Base-by-base conservation (phyloP, 495 filamentous ascomycete species). In the Talaromyces proteolyticus region DNA sequence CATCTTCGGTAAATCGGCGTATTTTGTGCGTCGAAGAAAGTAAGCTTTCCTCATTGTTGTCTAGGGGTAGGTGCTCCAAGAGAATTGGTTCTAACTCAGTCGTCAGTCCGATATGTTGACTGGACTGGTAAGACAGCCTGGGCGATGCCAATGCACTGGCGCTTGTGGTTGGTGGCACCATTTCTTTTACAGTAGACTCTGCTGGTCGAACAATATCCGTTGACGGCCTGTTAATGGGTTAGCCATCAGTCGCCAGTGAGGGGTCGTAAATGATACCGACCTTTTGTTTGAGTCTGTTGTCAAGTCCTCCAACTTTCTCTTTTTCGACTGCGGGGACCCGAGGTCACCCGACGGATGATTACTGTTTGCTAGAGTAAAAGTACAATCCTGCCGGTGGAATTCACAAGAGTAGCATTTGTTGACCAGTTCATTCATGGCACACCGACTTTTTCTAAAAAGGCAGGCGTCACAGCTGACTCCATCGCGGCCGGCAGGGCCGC, bases 401-500 rank as follows among this genome's bases (percentile, higher is more conserved):
- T 70, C 71, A 48, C 76, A 79, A 44, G 76, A 77, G 34, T 75
- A 74, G 50, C 76, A 79, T 43, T 73, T 73, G 47, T 73, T 73
- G 52, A 70, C 68, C 56, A 69, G 64, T 49, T 76, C 72, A 61
- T 90, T 87, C 69, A 95, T 87, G 49, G 94, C 89, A 71, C 93
- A 98, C 58, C 90, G 85, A 58, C 84, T 89, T 66, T 91, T 90
- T 61, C 91, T 76, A 66, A 81, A 80, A 50, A 89, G 75, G 69
- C 93, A 98, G 38, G 87, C 85, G 73, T 92, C 88, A 66, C 83
- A 86, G 67, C 78, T 62, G 57, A 74, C 56, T 75, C 77, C 67
- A 76, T 77, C 56, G 66, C 71, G 66, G 42, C 50, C 53, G 16
- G 57, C 53, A 10, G 51, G 49, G 3, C 55, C 62, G 42, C 61